Conservation (phyloP, 1,284 basidiomycete genomes). For the Porogramme epimiltina region DNA sequence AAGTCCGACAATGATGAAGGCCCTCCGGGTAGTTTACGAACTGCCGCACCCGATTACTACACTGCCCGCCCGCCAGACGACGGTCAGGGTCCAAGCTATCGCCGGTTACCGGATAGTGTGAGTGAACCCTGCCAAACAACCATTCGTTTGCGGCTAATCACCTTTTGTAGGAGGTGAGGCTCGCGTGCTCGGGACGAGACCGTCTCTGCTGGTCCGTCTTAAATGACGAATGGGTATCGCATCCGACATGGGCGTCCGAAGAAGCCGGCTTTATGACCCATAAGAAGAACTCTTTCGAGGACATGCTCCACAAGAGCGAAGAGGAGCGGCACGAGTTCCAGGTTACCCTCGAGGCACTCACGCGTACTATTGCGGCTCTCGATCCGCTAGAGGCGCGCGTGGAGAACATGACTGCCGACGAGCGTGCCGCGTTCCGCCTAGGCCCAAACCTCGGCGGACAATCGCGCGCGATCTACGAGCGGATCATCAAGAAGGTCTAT, state of each 20-base stretch:
- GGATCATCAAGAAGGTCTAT: conserved; percentile 95
- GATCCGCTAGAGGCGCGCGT: conserved; percentile 90
- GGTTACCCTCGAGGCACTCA: conserved; percentile 92
- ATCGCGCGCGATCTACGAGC: conserved; percentile 89
- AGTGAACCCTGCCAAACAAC: conserved; percentile 36
- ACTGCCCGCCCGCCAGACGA: conserved; percentile 73
- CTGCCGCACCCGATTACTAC: conserved; percentile 65
- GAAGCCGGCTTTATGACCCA: conserved; percentile 93
- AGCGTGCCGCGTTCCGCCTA: conserved; percentile 83
- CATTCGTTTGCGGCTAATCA: neutral
- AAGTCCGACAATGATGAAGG: conserved; percentile 71
- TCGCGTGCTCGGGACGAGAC: conserved; percentile 94
- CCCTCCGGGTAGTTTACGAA: conserved; percentile 76
- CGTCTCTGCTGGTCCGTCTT: conserved; percentile 95
- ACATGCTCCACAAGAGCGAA: conserved; percentile 94
- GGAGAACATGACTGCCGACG: conserved; percentile 88
- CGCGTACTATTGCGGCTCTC: conserved; percentile 89
- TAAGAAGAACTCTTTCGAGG: conserved; percentile 97
- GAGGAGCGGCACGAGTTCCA: conserved; percentile 99
- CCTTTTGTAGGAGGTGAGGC: conserved; percentile 71
- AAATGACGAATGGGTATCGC: conserved; percentile 96
- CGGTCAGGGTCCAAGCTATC: conserved; percentile 87
- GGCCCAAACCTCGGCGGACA: conserved; percentile 89
- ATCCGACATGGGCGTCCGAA: conserved; percentile 98
- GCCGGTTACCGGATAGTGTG: conserved; percentile 85